A percentile compares a stretch with the other conserved stretches of the same genome.
phyloP scores from a whole-genome alignment of 768 basidiomycete genomes.

The Tubosaeta sp. region DNA sequence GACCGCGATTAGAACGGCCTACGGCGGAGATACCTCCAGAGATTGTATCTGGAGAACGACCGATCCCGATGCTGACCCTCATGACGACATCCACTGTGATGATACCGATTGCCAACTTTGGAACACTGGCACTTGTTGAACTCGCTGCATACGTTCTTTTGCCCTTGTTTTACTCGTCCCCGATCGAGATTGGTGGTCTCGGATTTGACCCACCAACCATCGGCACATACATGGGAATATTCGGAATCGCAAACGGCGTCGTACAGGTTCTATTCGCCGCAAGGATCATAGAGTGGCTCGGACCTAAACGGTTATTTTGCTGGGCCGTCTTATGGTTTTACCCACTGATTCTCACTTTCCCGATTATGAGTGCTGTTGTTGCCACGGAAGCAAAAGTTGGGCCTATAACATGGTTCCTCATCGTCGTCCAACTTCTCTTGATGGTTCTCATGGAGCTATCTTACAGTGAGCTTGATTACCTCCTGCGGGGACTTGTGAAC shows the following conservation, averaged over 20 bases:
- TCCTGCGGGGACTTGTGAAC: too few relatives aligned
- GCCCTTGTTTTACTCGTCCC: constrained; percentile 44
- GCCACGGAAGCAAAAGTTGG: constrained; percentile 27
- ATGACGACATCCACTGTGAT: constrained; percentile 30
- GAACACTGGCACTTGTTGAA: constrained; percentile 38
- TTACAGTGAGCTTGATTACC: constrained; percentile 32
- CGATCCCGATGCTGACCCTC: constrained; percentile 33
- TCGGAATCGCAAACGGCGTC: constrained; percentile 36
- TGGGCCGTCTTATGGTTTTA: constrained; percentile 33
- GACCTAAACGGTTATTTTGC: constrained; percentile 37
- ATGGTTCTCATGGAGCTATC: constrained; percentile 37
- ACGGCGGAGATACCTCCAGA: neutral
- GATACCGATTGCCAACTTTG: constrained; percentile 41
- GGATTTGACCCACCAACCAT: constrained; percentile 39
- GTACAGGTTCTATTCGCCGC: constrained; percentile 41
- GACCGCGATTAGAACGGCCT: neutral
- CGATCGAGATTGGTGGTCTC: constrained; percentile 40
- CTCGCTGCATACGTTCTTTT: constrained; percentile 36
- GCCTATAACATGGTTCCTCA: constrained; percentile 34
- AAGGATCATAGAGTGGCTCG: constrained; percentile 34
- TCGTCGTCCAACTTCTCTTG: constrained; percentile 26
- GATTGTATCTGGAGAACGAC: neutral
- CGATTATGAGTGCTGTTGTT: constrained; percentile 40
- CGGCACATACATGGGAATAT: constrained; percentile 34
- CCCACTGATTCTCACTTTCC: constrained; percentile 38